Conservation (phyloP, 768 basidiomycete genomes). For the Podaxis rugospora region DNA sequence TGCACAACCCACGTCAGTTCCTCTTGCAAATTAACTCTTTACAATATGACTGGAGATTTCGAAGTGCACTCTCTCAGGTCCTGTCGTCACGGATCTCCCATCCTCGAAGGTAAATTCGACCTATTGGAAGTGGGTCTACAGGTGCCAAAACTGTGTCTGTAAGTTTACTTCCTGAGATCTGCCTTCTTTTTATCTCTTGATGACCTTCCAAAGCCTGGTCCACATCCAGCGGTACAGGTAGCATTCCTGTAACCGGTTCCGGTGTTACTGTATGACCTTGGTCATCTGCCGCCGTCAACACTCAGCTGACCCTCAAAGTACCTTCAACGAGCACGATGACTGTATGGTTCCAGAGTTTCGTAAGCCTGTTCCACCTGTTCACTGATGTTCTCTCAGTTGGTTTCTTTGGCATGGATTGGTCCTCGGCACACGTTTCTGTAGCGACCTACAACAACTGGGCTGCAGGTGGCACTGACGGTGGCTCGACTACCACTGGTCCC, state of each 20-base stretch:
- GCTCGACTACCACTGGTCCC: slow-evolving; percentile 27
- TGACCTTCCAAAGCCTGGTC: slow-evolving; percentile 28
- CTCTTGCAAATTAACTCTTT: background rate
- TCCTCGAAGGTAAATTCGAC: slow-evolving; percentile 50
- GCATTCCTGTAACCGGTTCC: slow-evolving; percentile 28
- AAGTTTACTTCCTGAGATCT: slow-evolving; percentile 16
- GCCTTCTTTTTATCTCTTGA: background rate
- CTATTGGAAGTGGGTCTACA: slow-evolving; percentile 65
- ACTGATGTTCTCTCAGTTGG: slow-evolving; percentile 47
- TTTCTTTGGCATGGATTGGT: slow-evolving; percentile 51
- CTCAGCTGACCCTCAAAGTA: slow-evolving; percentile 44
- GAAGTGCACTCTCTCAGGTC: slow-evolving; percentile 25
- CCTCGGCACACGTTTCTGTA: slow-evolving; percentile 39
- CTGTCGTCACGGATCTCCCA: slow-evolving; percentile 43
- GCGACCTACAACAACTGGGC: slow-evolving; percentile 47
- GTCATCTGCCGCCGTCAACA: slow-evolving; percentile 38
- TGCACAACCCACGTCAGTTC: slow-evolving; percentile 41
- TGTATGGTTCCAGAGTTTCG: no score
- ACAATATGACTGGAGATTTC: background rate
- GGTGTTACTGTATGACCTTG: slow-evolving; percentile 50
- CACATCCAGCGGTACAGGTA: slow-evolving; percentile 30
- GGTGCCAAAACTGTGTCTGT: slow-evolving; percentile 65
- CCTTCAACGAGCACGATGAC: no score
- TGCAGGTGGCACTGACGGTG: slow-evolving; percentile 39
- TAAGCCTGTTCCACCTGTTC: no score